These are phyloP conservation scores for Penicillium rolfsii DNA, from an alignment of 2,329 filamentous ascomycete genomes.

Conservation along the genomic window DNA sequence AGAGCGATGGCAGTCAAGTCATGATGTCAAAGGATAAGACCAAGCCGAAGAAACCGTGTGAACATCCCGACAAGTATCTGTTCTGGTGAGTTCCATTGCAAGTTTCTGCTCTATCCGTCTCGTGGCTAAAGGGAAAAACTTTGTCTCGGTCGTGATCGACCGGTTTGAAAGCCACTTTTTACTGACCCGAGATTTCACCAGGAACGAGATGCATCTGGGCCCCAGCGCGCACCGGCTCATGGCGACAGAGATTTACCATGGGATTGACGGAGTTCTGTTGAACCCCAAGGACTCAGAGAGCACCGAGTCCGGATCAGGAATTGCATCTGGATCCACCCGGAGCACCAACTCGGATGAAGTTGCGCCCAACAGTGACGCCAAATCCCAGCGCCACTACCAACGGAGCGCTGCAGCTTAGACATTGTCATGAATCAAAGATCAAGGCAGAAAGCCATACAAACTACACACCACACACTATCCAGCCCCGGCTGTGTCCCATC, in stretches of 20 bases:
- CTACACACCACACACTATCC: no score
- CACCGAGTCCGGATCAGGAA: not conserved
- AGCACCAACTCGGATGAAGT: not conserved
- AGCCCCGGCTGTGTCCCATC: not conserved
- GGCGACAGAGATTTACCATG: slow-evolving; percentile 43
- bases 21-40: slow-evolving; percentile 33
- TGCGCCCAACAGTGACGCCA: not conserved
- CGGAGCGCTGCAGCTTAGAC: slow-evolving; percentile 29
- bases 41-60: slow-evolving; percentile 33
- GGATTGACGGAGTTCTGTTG: slow-evolving; percentile 41
- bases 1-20: slow-evolving; percentile 33
- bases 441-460: not conserved
- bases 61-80: slow-evolving; percentile 43
- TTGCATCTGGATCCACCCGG: not conserved
- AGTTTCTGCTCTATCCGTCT: slow-evolving; percentile 12
- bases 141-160: slow-evolving; percentile 14
- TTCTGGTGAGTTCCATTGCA: slow-evolving; percentile 42
- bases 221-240: slow-evolving; percentile 44
- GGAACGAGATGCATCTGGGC: slow-evolving; percentile 48
- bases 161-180: slow-evolving; percentile 7
- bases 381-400: slow-evolving; percentile 25
- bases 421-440: slow-evolving; percentile 22
- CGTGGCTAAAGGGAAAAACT: not conserved
- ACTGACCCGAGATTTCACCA: slow-evolving; percentile 25
- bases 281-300: slow-evolving; percentile 6